Evolutionary conservation across 805 yeast genomes (phyloP).

Genomic region (Tetrapisispora taiwanensis): DNA sequence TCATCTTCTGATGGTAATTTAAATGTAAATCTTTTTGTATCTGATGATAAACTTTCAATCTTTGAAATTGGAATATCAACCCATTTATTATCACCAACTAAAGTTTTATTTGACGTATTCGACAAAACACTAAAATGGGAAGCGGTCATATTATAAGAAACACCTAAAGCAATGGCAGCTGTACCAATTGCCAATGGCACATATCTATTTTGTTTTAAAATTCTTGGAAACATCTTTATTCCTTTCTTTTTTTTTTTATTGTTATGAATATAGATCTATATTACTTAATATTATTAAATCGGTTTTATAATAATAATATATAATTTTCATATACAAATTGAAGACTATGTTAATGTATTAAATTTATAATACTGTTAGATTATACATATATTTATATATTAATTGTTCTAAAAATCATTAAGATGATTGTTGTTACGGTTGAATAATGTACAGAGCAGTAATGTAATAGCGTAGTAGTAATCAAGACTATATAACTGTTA

Average conservation of each 20-base stretch:
- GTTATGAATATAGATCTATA: no score
- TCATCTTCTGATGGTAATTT: constrained; percentile 58
- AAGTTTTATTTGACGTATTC: constrained; percentile 28
- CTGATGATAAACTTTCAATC: constrained; percentile 40
- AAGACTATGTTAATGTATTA: no score
- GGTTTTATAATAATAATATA: no score
- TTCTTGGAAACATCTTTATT: constrained; percentile 17
- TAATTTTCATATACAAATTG: no score
- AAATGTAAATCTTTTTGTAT: constrained; percentile 62
- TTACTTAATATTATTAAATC: no score
- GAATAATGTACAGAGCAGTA: no score
- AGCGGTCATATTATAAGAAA: background rate
- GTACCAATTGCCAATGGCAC: constrained; percentile 38
- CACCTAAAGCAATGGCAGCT: constrained; percentile 35
- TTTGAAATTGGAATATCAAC: constrained; percentile 48
- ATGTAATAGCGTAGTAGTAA: no score
- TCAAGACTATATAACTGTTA: no score
- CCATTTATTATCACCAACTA: constrained; percentile 61
- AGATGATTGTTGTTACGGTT: no score
- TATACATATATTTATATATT: no score
- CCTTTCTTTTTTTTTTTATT: background rate
- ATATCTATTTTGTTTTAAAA: constrained; percentile 15
- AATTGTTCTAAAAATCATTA: no score
- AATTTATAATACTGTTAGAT: no score
- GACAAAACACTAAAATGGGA: background rate